Evolutionary conservation across 139 green algal genomes (phyloP).

Genomic region (Closterium sp.): DNA sequence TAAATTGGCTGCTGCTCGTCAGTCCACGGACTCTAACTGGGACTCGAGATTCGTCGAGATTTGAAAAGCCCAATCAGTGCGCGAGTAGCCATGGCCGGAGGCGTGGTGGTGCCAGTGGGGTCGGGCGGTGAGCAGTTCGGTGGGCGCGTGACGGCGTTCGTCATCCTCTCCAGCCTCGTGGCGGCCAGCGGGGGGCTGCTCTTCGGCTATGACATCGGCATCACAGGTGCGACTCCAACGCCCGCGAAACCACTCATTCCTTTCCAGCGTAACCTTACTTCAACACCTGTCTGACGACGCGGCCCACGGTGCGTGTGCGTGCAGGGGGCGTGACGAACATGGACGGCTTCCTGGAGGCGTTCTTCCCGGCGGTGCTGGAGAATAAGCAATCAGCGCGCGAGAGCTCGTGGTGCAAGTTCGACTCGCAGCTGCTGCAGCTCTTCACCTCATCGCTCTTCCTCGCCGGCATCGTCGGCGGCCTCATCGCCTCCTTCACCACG

Average conservation of each 20-base stretch:
- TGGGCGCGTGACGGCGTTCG: constrained; percentile 31
- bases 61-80: background rate
- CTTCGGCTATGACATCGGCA: constrained; percentile 63
- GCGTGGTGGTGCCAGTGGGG: background rate
- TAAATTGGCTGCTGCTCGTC: background rate
- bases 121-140: background rate
- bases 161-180: constrained; percentile 42
- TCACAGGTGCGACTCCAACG: constrained; percentile 54
- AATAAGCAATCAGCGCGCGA: background rate
- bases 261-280: background rate
- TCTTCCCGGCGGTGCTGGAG: constrained; percentile 61
- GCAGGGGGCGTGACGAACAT: constrained; percentile 51
- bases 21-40: background rate
- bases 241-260: background rate
- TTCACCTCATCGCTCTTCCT: constrained; percentile 77
- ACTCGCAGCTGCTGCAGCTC: constrained; percentile 67
- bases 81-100: background rate
- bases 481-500: constrained; percentile 46
- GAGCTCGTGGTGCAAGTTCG: constrained; percentile 59
- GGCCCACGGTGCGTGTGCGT: background rate
- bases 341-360: constrained; percentile 58
- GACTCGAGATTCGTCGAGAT: background rate
- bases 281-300: no score
- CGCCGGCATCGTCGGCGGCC: constrained; percentile 51
- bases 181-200: constrained; percentile 58